Base-by-base conservation (phyloP, 2,329 filamentous ascomycete genomes). In the Stagonosporopsis tanaceti region DNA sequence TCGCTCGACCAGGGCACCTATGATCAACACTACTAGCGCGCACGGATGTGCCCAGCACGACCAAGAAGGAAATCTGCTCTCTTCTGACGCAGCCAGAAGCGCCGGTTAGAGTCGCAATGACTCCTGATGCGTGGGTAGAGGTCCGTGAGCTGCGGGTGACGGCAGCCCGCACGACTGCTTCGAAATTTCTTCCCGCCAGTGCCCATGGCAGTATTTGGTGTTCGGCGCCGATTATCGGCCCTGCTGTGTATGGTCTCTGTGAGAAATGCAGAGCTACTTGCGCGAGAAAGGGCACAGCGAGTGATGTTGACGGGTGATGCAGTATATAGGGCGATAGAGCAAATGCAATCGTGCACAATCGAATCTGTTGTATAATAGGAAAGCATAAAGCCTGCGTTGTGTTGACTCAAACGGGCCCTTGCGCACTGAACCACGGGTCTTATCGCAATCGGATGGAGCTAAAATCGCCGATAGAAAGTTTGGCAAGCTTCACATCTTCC, bases 401-500 rank as follows among this genome's bases (percentile, higher is more conserved):
- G 54, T 53, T 53, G 54, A 57, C 25, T 57, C 54, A 57, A 50
- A 44, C 50, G 54, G 54, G 44, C 27, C 44, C 44, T 40, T 45
- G 44, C 54, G 54, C 54, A 47, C 44, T 39, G 54, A 53, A 57
- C 47, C 53, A 57, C 48, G 48, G 48, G 54, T 45, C 54, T 57
- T 57, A 57, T 53, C 54, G 63, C 58, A 61, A 74, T 74, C 73
- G 72, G 72, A 57, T 52, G 54, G 50, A 65, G 64, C 66, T 63
- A 61, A 61, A 53, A 68, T 58, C 63, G 60, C 54, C 55, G 62
- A 65, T 61, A 64, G 63, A 69, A 70, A 66, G 70, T 72, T 73
- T 71, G 64, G 66, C 64, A 63, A 69, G 64, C 66, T 70, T 66
- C 52, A 66, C 61, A 58, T 59, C 66, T 66, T 68, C 72, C 70